Percentiles rank a stretch among this genome's conserved stretches.
These are phyloP conservation scores for Zoysia matrella DNA, from an alignment of 202 grass and related monocot species.

Conservation along the genomic window DNA sequence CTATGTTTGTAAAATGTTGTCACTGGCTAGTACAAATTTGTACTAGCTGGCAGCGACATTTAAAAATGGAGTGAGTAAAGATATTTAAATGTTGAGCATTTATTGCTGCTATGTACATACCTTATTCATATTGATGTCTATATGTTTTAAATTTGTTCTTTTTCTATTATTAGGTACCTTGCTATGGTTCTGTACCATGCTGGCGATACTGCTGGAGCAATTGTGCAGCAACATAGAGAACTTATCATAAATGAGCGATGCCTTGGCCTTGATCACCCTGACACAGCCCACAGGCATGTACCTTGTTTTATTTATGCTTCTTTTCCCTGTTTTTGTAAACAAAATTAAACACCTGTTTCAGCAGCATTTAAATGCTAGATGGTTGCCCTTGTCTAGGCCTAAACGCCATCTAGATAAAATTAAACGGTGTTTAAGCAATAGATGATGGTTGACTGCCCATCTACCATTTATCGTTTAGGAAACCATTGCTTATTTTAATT, in stretches of 20 bases:
- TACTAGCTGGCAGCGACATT: too few relatives aligned
- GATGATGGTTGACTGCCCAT: too few relatives aligned
- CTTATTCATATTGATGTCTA: neutral
- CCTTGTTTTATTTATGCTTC: constrained; percentile 2
- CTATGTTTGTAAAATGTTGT: too few relatives aligned
- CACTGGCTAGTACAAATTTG: too few relatives aligned
- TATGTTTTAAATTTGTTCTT: constrained; percentile 7
- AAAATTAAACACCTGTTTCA: too few relatives aligned
- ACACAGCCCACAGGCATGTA: constrained; percentile 92
- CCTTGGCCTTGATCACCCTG: constrained; percentile 96
- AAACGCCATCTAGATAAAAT: too few relatives aligned
- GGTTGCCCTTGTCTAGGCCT: too few relatives aligned
- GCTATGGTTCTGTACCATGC: constrained; percentile 98
- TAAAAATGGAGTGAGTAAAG: neutral
- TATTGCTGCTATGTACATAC: neutral
- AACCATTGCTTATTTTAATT: neutral
- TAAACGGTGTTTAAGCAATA: too few relatives aligned
- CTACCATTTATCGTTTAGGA: too few relatives aligned
- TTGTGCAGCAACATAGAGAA: constrained; percentile 97
- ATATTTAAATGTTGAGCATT: neutral
- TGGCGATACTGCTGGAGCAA: constrained; percentile 85
- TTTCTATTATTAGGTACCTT: constrained; percentile 68
- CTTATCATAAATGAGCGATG: constrained; percentile 98
- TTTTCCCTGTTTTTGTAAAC: neutral
- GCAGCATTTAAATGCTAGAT: too few relatives aligned